phyloP scores from a whole-genome alignment of 768 basidiomycete genomes.

The Macrolepiota dolichaula region DNA sequence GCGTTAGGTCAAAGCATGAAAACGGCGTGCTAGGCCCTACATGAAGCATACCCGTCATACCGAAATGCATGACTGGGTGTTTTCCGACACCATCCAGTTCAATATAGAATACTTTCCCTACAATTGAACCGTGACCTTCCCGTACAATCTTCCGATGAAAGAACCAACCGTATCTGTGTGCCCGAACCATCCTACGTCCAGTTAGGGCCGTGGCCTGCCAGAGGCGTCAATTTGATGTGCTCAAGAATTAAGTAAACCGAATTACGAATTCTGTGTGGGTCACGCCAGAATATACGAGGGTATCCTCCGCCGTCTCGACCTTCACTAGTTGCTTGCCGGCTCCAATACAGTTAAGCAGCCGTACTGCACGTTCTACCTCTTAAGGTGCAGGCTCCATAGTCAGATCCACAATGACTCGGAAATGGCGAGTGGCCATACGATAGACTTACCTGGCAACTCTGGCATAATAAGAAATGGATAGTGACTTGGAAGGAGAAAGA shows the following conservation, averaged over 20 bases:
- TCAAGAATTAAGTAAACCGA: constrained; percentile 9
- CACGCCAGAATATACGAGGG: constrained; percentile 58
- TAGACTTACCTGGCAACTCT: constrained; percentile 46
- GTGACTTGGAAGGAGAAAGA: neutral
- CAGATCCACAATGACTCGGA: too few relatives aligned
- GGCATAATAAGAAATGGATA: constrained; percentile 35
- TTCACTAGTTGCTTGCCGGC: constrained; percentile 48
- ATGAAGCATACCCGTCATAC: constrained; percentile 85
- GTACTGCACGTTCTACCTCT: constrained; percentile 72
- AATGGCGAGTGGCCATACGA: too few relatives aligned
- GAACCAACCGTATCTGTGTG: constrained; percentile 49
- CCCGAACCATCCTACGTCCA: constrained; percentile 43
- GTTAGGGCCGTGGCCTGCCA: constrained; percentile 51
- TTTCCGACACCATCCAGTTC: constrained; percentile 57
- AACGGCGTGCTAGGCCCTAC: constrained; percentile 24
- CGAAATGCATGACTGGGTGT: constrained; percentile 74
- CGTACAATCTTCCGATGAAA: neutral
- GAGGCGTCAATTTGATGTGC: constrained; percentile 7
- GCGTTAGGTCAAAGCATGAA: neutral
- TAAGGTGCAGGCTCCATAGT: constrained; percentile 18
- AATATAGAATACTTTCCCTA: constrained; percentile 68
- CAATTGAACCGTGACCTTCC: neutral
- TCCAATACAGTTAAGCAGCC: constrained; percentile 49
- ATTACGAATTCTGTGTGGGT: constrained; percentile 62
- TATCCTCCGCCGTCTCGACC: constrained; percentile 59